Percentiles rank a stretch among this genome's conserved stretches.
These are phyloP conservation scores for Salvia hispanica DNA, from an alignment of 257 asterid species.

Conservation along the genomic window DNA sequence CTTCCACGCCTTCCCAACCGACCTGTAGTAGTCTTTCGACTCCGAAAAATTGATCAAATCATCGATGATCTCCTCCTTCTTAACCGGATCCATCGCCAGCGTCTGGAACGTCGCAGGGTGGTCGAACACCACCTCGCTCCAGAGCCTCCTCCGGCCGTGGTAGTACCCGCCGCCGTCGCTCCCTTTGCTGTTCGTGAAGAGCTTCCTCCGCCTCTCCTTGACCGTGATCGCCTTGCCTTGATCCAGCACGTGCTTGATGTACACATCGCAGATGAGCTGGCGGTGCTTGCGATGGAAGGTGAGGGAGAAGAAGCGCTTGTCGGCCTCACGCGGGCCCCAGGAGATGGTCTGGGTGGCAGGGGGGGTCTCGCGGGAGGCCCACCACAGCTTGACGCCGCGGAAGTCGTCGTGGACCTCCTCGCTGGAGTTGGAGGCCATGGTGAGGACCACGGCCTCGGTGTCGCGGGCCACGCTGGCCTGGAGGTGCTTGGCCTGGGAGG, in stretches of 20 bases:
- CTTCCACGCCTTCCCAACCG: slow-evolving; percentile 72
- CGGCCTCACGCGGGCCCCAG: slow-evolving; percentile 44
- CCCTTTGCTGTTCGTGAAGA: slow-evolving; percentile 47
- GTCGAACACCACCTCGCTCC: slow-evolving; percentile 59
- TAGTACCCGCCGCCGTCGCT: slow-evolving; percentile 34
- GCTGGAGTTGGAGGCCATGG: slow-evolving; percentile 45
- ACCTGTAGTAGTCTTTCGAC: slow-evolving; percentile 52
- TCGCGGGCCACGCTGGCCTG: slow-evolving; percentile 45
- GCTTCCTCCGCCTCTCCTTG: slow-evolving; percentile 47
- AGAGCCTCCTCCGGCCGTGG: slow-evolving; percentile 31
- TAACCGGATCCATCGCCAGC: slow-evolving; percentile 53
- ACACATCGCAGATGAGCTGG: slow-evolving; percentile 29
- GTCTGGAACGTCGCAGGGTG: slow-evolving; percentile 57
- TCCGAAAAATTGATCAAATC: slow-evolving; percentile 45
- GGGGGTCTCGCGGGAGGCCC: slow-evolving; percentile 41
- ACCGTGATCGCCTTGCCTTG: slow-evolving; percentile 54
- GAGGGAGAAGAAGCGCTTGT: slow-evolving; percentile 45
- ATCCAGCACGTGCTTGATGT: slow-evolving; percentile 46
- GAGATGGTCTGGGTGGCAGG: slow-evolving; percentile 40
- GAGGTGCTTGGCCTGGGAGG: slow-evolving; percentile 53
- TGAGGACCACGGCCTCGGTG: slow-evolving; percentile 47
- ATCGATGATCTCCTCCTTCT: slow-evolving; percentile 48
- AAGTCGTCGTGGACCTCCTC: slow-evolving; percentile 60
- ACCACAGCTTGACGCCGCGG: slow-evolving; percentile 48
- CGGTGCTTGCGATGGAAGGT: slow-evolving; percentile 45